Conservation (phyloP, 495 filamentous ascomycete species). For the Hypoxylon subgilvum region DNA sequence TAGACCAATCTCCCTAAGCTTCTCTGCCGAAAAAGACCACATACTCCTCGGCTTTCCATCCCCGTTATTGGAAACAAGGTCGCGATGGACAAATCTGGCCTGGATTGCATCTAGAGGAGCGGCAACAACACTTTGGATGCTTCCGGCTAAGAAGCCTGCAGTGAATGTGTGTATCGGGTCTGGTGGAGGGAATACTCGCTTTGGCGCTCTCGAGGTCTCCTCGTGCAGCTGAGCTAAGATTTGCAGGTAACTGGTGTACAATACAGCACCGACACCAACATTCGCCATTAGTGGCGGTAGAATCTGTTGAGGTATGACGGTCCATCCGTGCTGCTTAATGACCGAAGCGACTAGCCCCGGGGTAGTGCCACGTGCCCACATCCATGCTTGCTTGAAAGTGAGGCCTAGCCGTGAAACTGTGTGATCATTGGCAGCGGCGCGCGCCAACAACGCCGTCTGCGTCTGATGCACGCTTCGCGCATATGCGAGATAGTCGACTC, state of each 20-base stretch:
- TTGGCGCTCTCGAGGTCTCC: constrained; percentile 69
- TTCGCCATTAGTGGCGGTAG: constrained; percentile 87
- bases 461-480: constrained; percentile 51
- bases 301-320: constrained; percentile 85
- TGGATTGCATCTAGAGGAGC: constrained; percentile 90
- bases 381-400: constrained; percentile 50
- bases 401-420: constrained; percentile 34
- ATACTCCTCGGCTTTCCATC: constrained; percentile 68
- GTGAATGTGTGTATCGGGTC: constrained; percentile 67
- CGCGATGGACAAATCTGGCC: constrained; percentile 73
- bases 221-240: constrained; percentile 74
- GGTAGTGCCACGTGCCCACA: constrained; percentile 74
- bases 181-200: constrained; percentile 78
- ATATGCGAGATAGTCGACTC: constrained; percentile 76
- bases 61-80: constrained; percentile 66
- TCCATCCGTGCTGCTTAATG: constrained; percentile 79
- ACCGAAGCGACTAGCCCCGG: constrained; percentile 81
- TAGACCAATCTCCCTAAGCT: constrained; percentile 77
- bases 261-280: constrained; percentile 79
- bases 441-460: constrained; percentile 32
- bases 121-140: constrained; percentile 78
- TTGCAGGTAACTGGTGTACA: constrained; percentile 89
- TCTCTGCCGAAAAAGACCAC: constrained; percentile 78
- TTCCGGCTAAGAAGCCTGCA: constrained; percentile 78
- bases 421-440: constrained; percentile 32